These are phyloP conservation scores for Aspergillus carlsbadensis DNA, from an alignment of 495 filamentous ascomycete species.

Conservation along the genomic window DNA sequence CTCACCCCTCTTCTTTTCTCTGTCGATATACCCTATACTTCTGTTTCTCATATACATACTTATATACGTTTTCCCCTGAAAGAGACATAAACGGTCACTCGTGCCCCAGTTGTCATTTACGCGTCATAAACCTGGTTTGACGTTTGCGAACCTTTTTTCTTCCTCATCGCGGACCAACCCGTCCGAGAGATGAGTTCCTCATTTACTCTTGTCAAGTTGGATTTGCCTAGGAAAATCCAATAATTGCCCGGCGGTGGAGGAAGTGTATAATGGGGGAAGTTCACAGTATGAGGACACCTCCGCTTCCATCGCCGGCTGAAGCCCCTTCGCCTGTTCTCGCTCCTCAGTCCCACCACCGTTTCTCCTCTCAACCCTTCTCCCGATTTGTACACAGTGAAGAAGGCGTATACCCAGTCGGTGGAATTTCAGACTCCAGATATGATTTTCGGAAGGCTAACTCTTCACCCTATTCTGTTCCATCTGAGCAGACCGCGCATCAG, in stretches of 20 bases:
- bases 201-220: conserved; percentile 31
- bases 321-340: conserved; percentile 33
- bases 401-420: conserved; percentile 22
- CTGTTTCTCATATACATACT: conserved; percentile 8
- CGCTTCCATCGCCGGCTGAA: conserved; percentile 44
- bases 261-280: conserved; percentile 40
- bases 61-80: background rate
- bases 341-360: conserved; percentile 28
- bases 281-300: conserved; percentile 41
- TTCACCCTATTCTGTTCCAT: conserved; percentile 15
- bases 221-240: conserved; percentile 36
- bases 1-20: conserved; percentile 4
- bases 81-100: background rate
- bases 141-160: conserved; percentile 6
- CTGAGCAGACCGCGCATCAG: conserved; percentile 23
- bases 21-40: background rate
- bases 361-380: conserved; percentile 28
- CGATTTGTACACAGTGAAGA: conserved; percentile 20
- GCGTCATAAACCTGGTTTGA: background rate
- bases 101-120: background rate
- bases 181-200: conserved; percentile 39
- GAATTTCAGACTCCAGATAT: conserved; percentile 19
- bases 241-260: conserved; percentile 36
- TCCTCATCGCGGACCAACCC: conserved; percentile 24
- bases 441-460: conserved; percentile 27